Percentiles rank a stretch among this genome's conserved stretches.
Conservation (phyloP, 306 rosid genomes). For the Rosa multiflora region DNA sequence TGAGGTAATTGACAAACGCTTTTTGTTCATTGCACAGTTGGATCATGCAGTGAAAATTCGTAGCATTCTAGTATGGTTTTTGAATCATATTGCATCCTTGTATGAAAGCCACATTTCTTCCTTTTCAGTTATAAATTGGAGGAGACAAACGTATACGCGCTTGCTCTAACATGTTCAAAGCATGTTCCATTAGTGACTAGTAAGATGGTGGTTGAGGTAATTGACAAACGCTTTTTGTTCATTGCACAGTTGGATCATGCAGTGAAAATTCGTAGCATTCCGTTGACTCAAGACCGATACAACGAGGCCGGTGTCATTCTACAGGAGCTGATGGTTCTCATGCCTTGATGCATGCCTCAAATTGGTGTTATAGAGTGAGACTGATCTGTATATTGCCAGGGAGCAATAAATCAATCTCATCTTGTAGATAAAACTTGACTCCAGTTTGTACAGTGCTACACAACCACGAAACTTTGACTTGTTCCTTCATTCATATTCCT, state of each 20-base stretch:
- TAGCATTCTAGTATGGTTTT: neutral
- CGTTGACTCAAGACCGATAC: constrained; percentile 16
- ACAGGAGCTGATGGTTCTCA: constrained; percentile 18
- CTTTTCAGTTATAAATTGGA: neutral
- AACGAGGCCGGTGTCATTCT: constrained; percentile 13
- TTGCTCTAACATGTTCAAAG: neutral
- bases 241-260: constrained; percentile 12
- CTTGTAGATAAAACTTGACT: neutral
- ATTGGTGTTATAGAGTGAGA: neutral
- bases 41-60: no score
- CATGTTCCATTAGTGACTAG: neutral
- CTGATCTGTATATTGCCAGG: neutral
- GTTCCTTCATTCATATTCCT: neutral
- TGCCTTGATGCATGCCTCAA: neutral
- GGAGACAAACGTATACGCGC: neutral
- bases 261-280: constrained; percentile 15
- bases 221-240: neutral
- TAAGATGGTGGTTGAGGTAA: neutral
- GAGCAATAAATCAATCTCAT: neutral
- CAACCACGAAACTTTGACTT: neutral
- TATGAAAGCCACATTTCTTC: neutral
- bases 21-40: no score
- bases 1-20: no score
- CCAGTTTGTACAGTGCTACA: neutral
- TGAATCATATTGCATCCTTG: neutral